Evolutionary conservation across 164 flowering plant species (phyloP), one percentile per base, ranked within the genome.

Genomic region (Tetrastigma voinierianum): DNA sequence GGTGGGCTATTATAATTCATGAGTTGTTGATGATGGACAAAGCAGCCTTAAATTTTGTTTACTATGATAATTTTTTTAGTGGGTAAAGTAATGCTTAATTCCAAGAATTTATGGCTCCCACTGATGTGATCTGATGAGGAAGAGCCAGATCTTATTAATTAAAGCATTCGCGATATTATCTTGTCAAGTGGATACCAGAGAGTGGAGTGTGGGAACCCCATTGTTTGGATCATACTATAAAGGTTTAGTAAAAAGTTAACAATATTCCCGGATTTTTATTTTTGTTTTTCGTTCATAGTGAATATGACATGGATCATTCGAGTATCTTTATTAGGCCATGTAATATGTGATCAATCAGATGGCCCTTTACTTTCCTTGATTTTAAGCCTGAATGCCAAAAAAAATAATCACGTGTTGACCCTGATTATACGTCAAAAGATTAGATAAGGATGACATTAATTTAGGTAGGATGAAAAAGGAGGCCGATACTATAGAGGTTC

Each of bases 201-300:
- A 45, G 45, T 14, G 2, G 68, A 20, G 14, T 14, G 24, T 47
- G 69, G 76, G 77, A 32, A 47, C 77, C 72, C 65, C 69, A 51
- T 59, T 56, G 20, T 57, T 17, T 70, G 60, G 24, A 67, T 46
- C 9, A 47, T 25, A 40, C 9, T 46, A 23, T 10, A 51, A 58
- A 16, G 10, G 12, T 23, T 48, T 15, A 14, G 16, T 17, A 52
- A 21, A 20, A 15, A 0, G 15, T 1, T 43, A 45, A 20, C 10
- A 10, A 14, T 11, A 2, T 19, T 25, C 19, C n/a, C n/a, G n/a
- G n/a, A n/a, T n/a, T 32, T 3, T 32, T 32, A 32, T 32, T 32
- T 32, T 32, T 32, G 40, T 32, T 32, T 7, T 32, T 32, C 40
- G 6, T 7, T 32, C 40, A 32, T 32, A 32, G 6, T 32, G 40